Evolutionary conservation across 202 grass and related monocot species (phyloP).

Genomic region (Cymbopogon flexuosus): DNA sequence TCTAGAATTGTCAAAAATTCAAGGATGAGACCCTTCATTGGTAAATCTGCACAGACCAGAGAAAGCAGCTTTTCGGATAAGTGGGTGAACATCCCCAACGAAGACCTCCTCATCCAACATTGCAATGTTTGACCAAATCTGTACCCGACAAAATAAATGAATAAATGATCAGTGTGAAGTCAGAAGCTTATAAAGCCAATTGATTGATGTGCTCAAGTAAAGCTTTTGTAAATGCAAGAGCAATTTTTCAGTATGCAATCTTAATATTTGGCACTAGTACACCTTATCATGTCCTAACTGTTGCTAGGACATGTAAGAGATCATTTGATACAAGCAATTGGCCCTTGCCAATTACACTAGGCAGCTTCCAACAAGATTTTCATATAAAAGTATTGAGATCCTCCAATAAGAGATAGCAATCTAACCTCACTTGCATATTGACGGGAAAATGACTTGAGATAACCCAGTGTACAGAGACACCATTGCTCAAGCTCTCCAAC

Average conservation of each 20-base stretch:
- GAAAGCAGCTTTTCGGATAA: slow-evolving; percentile 70
- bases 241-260: neutral
- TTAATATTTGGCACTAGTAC: neutral
- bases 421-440: slow-evolving; percentile 93
- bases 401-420: neutral
- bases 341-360: neutral
- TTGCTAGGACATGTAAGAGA: neutral
- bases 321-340: neutral
- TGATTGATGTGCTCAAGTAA: neutral
- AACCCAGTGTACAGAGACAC: slow-evolving; percentile 83
- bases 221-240: neutral
- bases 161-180: slow-evolving; percentile 22
- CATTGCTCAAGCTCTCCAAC: slow-evolving; percentile 89
- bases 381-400: slow-evolving; percentile 13
- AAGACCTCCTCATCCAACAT: slow-evolving; percentile 73
- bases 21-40: slow-evolving; percentile 42
- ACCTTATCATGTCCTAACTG: neutral
- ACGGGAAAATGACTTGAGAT: slow-evolving; percentile 94
- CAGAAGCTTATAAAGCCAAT: neutral
- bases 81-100: slow-evolving; percentile 51
- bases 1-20: neutral
- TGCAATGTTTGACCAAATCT: slow-evolving; percentile 91
- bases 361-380: slow-evolving; percentile 4
- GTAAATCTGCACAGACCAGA: slow-evolving; percentile 67
- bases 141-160: slow-evolving; percentile 28